phyloP scores from a whole-genome alignment of 192 early-diverging fungal species.

The Backusella macrospora region DNA sequence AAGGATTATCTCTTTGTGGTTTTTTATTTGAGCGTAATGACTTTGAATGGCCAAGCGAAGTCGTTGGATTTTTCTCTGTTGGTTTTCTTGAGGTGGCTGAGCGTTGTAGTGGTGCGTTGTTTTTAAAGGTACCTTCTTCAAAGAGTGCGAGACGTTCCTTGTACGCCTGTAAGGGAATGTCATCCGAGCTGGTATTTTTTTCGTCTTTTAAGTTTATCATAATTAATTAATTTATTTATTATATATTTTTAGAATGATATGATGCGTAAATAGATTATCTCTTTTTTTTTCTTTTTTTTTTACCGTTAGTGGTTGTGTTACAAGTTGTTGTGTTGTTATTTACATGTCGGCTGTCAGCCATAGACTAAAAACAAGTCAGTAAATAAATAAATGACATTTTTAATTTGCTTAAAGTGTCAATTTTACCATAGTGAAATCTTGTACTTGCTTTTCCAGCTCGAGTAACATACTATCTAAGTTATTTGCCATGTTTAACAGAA shows the following conservation, averaged over 20 bases:
- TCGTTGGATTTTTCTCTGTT: background rate
- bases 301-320: too few relatives aligned
- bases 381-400: background rate
- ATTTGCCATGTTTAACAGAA: background rate
- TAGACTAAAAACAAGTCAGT: background rate
- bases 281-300: background rate
- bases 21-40: background rate
- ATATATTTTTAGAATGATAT: background rate
- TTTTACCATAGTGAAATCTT: background rate
- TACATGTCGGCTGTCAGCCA: background rate
- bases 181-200: background rate
- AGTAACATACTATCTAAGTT: background rate
- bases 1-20: constrained; percentile 5
- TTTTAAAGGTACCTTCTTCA: background rate
- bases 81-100: background rate
- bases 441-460: constrained; percentile 3
- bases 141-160: background rate
- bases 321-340: too few relatives aligned
- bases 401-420: background rate
- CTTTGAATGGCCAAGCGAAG: background rate
- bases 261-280: background rate
- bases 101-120: background rate
- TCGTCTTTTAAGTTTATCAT: background rate
- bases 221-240: background rate
- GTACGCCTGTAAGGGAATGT: constrained; percentile 2